phyloP scores from a whole-genome alignment of 1,139 yeast genomes.

The Suhomyces bribrorum region DNA sequence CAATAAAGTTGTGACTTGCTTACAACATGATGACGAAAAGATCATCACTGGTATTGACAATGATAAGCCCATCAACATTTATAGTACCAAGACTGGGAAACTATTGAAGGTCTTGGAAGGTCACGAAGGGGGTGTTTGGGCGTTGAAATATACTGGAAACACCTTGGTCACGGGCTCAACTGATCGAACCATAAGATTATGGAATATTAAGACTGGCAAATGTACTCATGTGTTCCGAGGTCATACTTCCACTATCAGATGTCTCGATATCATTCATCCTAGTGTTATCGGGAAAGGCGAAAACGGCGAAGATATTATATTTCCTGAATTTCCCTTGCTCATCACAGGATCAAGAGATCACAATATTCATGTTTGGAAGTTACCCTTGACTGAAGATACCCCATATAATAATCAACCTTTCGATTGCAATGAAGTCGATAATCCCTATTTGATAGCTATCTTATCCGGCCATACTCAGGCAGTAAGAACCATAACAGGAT shows the following conservation, averaged over 20 bases:
- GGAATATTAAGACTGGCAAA: slow-evolving; percentile 59
- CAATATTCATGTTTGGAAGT: slow-evolving; percentile 84
- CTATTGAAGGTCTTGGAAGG: slow-evolving; percentile 72
- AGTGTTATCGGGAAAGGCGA: slow-evolving; percentile 58
- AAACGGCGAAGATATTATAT: slow-evolving; percentile 63
- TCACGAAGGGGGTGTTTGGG: slow-evolving; percentile 99
- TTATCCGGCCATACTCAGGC: slow-evolving; percentile 84
- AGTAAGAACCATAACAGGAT: slow-evolving; percentile 85
- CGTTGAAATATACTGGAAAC: slow-evolving; percentile 83
- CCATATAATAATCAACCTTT: slow-evolving; percentile 28
- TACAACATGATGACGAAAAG: slow-evolving; percentile 89
- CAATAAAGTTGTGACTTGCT: slow-evolving; percentile 84
- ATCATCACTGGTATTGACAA: slow-evolving; percentile 90
- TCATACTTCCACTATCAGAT: slow-evolving; percentile 90
- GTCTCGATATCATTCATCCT: slow-evolving; percentile 81
- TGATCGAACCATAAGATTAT: slow-evolving; percentile 59
- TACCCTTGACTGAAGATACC: slow-evolving; percentile 60
- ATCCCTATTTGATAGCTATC: slow-evolving; percentile 75
- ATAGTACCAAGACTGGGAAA: slow-evolving; percentile 73
- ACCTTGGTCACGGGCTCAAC: slow-evolving; percentile 59
- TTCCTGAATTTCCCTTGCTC: slow-evolving; percentile 62
- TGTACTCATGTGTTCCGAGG: slow-evolving; percentile 71
- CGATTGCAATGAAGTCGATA: slow-evolving; percentile 41
- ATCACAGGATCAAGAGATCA: slow-evolving; percentile 93
- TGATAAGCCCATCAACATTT: slow-evolving; percentile 77